These are phyloP conservation scores for Diaporthe longicolla DNA, from an alignment of 2,329 filamentous ascomycete genomes.

Conservation along the genomic window DNA sequence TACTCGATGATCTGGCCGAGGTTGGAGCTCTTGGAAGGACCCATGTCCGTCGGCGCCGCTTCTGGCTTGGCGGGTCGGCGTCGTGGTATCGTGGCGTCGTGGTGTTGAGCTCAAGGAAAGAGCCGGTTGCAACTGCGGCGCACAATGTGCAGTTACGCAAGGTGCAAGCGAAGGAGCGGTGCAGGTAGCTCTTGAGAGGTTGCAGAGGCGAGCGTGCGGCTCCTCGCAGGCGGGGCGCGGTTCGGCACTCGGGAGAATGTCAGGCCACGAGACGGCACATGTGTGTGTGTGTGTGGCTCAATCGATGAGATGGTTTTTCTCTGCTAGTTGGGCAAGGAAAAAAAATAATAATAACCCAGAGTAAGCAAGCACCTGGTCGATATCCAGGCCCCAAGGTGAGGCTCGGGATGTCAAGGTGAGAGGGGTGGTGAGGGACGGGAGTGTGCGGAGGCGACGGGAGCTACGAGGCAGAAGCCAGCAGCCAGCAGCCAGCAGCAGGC, in stretches of 20 bases:
- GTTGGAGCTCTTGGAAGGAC: slow-evolving; percentile 64
- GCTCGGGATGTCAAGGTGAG: slow-evolving; percentile 7
- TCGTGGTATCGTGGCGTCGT: neutral
- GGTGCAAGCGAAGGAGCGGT: neutral
- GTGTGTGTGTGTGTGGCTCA: neutral
- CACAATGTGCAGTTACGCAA: neutral
- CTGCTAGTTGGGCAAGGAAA: neutral
- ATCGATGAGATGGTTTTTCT: neutral
- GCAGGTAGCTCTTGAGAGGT: neutral
- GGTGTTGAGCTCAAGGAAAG: slow-evolving; percentile 14
- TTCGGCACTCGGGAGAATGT: neutral
- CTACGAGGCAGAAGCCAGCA: too few species aligned
- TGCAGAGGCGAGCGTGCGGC: slow-evolving; percentile 21
- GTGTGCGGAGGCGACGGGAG: neutral
- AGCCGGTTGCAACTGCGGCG: slow-evolving; percentile 4
- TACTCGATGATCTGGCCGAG: slow-evolving; percentile 95
- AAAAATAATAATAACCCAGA: neutral
- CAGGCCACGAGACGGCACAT: slow-evolving; percentile 14
- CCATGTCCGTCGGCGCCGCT: slow-evolving; percentile 59
- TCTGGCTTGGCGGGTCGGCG: slow-evolving; percentile 48
- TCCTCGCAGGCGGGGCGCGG: slow-evolving; percentile 2
- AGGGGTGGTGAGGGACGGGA: neutral
- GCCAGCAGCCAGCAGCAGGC: neutral
- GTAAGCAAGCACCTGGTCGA: too few species aligned
- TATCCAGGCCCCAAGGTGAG: slow-evolving; percentile 10